Evolutionary conservation across 805 yeast genomes (phyloP).

Genomic region (Ogataea zsoltii): DNA sequence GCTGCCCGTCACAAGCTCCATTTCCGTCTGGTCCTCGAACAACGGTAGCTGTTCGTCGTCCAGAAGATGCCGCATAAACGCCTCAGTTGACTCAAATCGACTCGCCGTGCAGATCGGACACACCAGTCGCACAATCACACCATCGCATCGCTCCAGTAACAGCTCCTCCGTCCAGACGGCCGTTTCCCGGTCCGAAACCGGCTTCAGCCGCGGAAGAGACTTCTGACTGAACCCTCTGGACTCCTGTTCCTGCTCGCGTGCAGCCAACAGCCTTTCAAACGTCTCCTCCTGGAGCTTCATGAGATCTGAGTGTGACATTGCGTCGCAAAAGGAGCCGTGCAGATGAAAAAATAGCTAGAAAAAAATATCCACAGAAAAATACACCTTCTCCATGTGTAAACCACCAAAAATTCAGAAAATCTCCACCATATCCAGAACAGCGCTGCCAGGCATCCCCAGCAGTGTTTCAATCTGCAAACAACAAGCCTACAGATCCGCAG

Average conservation of each 20-base stretch:
- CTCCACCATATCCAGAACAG: no score
- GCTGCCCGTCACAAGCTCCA: constrained; percentile 1
- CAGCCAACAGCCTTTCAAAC: background rate
- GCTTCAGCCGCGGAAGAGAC: constrained; percentile 9
- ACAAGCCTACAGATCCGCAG: no score
- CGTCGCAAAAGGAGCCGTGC: background rate
- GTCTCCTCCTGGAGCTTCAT: constrained; percentile 2
- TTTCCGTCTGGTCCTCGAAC: constrained; percentile 10
- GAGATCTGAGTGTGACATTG: constrained; percentile 1
- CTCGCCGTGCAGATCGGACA: constrained; percentile 18
- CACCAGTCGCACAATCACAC: constrained; percentile 12
- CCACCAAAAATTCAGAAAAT: no score
- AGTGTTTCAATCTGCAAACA: no score
- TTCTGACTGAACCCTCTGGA: background rate
- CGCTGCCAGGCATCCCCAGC: no score
- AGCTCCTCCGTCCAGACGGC: background rate
- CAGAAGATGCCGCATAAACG: constrained; percentile 13
- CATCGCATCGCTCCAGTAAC: constrained; percentile 17
- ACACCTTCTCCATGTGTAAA: no score
- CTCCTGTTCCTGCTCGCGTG: no score
- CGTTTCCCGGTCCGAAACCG: background rate
- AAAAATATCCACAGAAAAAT: no score
- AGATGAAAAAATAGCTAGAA: background rate
- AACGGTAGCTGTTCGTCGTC: constrained; percentile 12
- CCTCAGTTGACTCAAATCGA: background rate